phyloP scores from a whole-genome alignment of 2,329 filamentous ascomycete species.

The Fusarium sp. region DNA sequence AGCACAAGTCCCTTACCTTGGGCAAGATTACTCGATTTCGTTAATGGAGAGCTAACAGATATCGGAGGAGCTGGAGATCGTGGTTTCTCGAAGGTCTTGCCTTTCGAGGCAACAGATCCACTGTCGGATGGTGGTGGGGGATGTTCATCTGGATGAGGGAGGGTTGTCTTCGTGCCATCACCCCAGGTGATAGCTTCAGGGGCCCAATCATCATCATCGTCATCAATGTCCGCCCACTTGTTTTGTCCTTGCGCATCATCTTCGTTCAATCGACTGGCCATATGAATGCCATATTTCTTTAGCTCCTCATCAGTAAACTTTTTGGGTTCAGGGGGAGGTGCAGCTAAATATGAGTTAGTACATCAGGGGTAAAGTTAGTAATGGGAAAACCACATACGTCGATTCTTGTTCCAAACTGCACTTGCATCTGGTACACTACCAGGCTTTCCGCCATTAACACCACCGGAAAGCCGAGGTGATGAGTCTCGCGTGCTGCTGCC shows the following conservation, averaged over 20 bases:
- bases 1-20: conserved; percentile 72
- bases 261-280: conserved; percentile 80
- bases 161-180: conserved; percentile 84
- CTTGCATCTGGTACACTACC: conserved; percentile 74
- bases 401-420: conserved; percentile 90
- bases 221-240: conserved; percentile 91
- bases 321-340: conserved; percentile 76
- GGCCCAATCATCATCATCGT: conserved; percentile 88
- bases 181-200: conserved; percentile 89
- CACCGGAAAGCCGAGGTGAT: conserved; percentile 54
- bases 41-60: conserved; percentile 53
- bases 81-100: conserved; percentile 54
- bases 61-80: conserved; percentile 56
- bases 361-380: conserved; percentile 2
- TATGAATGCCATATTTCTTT: conserved; percentile 86
- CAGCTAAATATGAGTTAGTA: conserved; percentile 57
- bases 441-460: conserved; percentile 67
- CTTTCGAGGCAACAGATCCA: conserved; percentile 38
- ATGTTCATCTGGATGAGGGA: conserved; percentile 70
- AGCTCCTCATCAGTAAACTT: conserved; percentile 89
- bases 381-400: conserved; percentile 67
- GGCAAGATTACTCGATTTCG: conserved; percentile 59
- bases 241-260: conserved; percentile 80
- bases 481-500: conserved; percentile 69
- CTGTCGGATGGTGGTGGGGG: conserved; percentile 48